These are phyloP conservation scores for Amaranthus tricolor DNA, from an alignment of 179 eudicot genomes.

Conservation along the genomic window DNA sequence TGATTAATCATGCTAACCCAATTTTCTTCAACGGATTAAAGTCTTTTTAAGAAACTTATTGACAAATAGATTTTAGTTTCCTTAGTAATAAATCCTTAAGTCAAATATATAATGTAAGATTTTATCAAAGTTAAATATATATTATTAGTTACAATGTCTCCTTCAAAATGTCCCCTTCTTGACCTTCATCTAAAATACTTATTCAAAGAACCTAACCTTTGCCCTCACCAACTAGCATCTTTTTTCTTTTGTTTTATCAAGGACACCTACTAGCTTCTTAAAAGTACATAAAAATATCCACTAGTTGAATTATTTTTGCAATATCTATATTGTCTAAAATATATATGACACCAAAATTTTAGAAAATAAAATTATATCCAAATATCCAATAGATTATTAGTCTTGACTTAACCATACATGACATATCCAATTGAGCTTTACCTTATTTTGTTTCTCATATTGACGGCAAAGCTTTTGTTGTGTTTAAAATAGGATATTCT, in stretches of 20 bases:
- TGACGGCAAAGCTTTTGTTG: constrained; percentile 16
- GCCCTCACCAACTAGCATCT: constrained; percentile 24
- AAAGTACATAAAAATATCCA: constrained; percentile 9
- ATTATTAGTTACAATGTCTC: constrained; percentile 24
- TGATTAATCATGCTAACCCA: not conserved
- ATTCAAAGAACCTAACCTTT: constrained; percentile 24
- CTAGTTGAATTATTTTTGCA: not conserved
- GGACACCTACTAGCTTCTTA: constrained; percentile 12
- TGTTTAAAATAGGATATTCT: not conserved
- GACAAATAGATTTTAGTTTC: not conserved
- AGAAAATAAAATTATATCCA: not conserved
- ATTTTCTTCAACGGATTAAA: not conserved
- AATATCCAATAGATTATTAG: not conserved
- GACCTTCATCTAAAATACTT: constrained; percentile 9
- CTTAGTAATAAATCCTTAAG: not conserved
- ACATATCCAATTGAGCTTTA: not conserved
- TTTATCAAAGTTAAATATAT: not conserved
- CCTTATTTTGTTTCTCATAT: not conserved
- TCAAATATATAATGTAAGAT: constrained; percentile 7
- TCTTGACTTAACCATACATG: not conserved
- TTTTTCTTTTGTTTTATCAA: no score
- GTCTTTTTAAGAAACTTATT: not conserved
- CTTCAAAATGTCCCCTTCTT: constrained; percentile 15
- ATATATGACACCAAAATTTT: no score
- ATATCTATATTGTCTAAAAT: not conserved